phyloP scores from a whole-genome alignment of 331 rosid species.

The Prunus yedoensis region DNA sequence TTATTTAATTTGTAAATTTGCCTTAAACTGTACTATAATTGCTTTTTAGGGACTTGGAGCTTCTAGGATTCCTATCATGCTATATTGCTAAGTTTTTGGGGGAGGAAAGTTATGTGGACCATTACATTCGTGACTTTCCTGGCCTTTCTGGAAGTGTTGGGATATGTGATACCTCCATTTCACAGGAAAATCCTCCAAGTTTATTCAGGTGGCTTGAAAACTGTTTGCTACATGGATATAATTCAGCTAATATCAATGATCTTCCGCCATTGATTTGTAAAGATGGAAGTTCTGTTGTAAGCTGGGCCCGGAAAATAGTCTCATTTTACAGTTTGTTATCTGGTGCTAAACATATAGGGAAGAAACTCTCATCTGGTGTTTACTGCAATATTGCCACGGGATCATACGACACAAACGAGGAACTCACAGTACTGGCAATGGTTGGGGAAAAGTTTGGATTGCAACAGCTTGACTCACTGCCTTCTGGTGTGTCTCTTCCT shows the following conservation, averaged over 20 bases:
- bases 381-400: constrained; percentile 70
- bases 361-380: constrained; percentile 81
- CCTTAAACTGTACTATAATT: constrained; percentile 18
- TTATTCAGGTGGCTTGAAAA: constrained; percentile 90
- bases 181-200: constrained; percentile 65
- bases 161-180: constrained; percentile 36
- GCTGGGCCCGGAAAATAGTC: constrained; percentile 79
- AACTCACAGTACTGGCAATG: constrained; percentile 88
- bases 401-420: constrained; percentile 77
- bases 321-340: constrained; percentile 83
- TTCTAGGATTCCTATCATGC: constrained; percentile 69
- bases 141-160: constrained; percentile 49
- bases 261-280: constrained; percentile 65
- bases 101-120: constrained; percentile 81
- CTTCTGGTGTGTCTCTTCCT: constrained; percentile 95
- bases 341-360: constrained; percentile 75
- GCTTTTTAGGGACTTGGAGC: constrained; percentile 77
- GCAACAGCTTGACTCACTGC: constrained; percentile 86
- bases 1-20: background rate
- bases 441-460: constrained; percentile 97
- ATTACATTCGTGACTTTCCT: constrained; percentile 91
- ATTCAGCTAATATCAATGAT: constrained; percentile 49
- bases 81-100: constrained; percentile 68
- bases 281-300: constrained; percentile 68
- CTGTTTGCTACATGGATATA: constrained; percentile 71